Base-by-base conservation (phyloP, 164 flowering plant species). In the Macadamia integrifolia region DNA sequence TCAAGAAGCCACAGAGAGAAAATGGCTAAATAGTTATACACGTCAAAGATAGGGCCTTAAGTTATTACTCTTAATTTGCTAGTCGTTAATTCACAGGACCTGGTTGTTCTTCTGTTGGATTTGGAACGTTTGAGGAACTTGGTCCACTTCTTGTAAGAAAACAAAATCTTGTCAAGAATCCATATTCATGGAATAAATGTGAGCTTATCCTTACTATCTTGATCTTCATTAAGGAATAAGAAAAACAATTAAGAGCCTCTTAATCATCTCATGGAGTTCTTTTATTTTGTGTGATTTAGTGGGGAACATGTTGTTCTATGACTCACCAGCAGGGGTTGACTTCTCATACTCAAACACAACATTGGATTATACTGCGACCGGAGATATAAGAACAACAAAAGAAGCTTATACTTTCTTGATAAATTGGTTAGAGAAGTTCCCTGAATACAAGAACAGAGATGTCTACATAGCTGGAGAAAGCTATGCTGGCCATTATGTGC, bases 381-480 rank as follows among this genome's bases (percentile, higher is more conserved):
- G 96, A 6, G 96, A 90, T 58, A 49, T 42, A 14, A 70, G 11
- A 52, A 88, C 89, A 8, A 88, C 96, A 0, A 62, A 42, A 3
- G 90, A 88, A 44, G 80, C 83, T 56, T 80, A 76, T 69, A 69
- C 71, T 6, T 90, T 90, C 66, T 66, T 90, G 69, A 66, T 85
- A 69, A 86, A 88, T 60, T 90, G 93, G 96, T 60, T 88, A 23
- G 86, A 90, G 72, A 86, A 90, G 59, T 88, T 85, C 71, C 90
- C 96, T 0, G 88, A 88, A 61, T 90, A 86, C 71, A 88, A 85
- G 71, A 69, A 57, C 17, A 76, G 90, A 46, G 88, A 87, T 7
- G 84, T 90, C 58, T 90, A 75, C 68, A 84, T 88, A 1, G 48
- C 92, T 1, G 96, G 96, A 0, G 92, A 89, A 67, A 87, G 95